Base-by-base conservation (phyloP, 352 stramenopile genomes). In the Phytophthora pistaciae region DNA sequence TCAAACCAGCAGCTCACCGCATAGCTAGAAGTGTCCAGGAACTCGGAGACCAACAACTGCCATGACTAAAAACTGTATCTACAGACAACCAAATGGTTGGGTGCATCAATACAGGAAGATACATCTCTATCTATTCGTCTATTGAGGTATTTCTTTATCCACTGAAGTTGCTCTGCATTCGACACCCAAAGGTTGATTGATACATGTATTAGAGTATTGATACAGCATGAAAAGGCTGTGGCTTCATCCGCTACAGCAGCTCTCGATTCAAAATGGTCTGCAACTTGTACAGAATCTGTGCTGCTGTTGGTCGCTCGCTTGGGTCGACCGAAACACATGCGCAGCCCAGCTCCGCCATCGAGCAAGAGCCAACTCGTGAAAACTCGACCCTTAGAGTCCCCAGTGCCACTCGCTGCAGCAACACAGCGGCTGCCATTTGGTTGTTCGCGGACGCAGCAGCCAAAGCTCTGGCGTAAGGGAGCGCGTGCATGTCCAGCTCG, bases 181-280 rank as follows among this genome's bases (percentile, higher is more conserved):
- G 25, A 27, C 25, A 27, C 27, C 27, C 27, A 31, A 31, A 31
- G 27, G 27, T 31, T 31, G 27, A 7, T 31, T 31, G 27, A 31
- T 31, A 31, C 27, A 31, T 31, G 29, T 33, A 33, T 9, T 33
- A 55, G 9, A 55, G 11, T 55, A 42, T 42, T 5, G 25, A 29
- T 29, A 29, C 3, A 5, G 1, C 1, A 2, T 33, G 9, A 60
- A 49, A 46, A 60, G 10, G 31, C 9, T 18, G n/a, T 49, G 1
- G 11, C 29, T 29, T 13, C n/a, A 3, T 23, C n/a, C 31, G 20
- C 21, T 61, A 52, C 36, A 40, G n/a, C 13, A 64, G 29, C 9
- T 68, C 20, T n/a, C 10, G n/a, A 16, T 53, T 60, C 31, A 70
- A n/a, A 60, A 59, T 48, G 16, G 18, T 52, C 4, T 64, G 63